A percentile compares a stretch with the other conserved stretches of the same genome.
phyloP scores from a whole-genome alignment of 2,329 filamentous ascomycete species.

The Nemania sp. region DNA sequence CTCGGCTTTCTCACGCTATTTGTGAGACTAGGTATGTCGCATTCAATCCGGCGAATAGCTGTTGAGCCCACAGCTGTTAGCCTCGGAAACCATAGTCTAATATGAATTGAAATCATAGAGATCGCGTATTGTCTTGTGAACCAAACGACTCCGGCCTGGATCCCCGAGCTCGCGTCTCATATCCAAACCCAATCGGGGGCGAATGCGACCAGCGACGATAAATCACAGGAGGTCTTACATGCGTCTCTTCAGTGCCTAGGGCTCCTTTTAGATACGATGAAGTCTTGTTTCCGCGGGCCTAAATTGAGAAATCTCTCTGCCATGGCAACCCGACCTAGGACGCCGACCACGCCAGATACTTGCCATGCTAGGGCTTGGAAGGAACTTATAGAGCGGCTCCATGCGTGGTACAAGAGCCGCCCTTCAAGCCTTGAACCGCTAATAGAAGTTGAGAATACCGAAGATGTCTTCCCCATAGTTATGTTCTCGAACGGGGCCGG shows the following conservation, averaged over 20 bases:
- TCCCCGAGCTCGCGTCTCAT: slow-evolving; percentile 30
- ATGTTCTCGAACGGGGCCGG: slow-evolving; percentile 37
- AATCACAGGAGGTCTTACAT: slow-evolving; percentile 23
- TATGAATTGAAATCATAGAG: slow-evolving; percentile 28
- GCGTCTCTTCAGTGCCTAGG: slow-evolving; percentile 30
- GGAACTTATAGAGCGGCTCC: slow-evolving; percentile 12
- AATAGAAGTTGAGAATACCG: slow-evolving; percentile 23
- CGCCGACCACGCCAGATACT: not conserved
- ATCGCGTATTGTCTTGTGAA: slow-evolving; percentile 38
- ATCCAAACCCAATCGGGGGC: slow-evolving; percentile 5
- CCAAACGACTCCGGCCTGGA: slow-evolving; percentile 20
- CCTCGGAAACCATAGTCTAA: too few relatives aligned
- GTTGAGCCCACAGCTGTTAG: not conserved
- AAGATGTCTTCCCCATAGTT: slow-evolving; percentile 32
- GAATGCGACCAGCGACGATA: not conserved
- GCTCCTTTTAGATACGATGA: slow-evolving; percentile 36
- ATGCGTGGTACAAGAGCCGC: slow-evolving; percentile 27
- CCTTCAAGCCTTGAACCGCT: slow-evolving; percentile 28
- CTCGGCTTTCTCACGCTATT: slow-evolving; percentile 33
- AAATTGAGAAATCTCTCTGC: not conserved
- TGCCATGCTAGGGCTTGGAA: slow-evolving; percentile 12
- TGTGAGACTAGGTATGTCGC: slow-evolving; percentile 38
- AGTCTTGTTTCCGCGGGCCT: slow-evolving; percentile 18
- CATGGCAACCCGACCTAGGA: not conserved
- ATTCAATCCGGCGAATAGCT: not conserved